phyloP scores from a whole-genome alignment of 1,139 yeast species.

The Debaryomyces singareniensis region DNA sequence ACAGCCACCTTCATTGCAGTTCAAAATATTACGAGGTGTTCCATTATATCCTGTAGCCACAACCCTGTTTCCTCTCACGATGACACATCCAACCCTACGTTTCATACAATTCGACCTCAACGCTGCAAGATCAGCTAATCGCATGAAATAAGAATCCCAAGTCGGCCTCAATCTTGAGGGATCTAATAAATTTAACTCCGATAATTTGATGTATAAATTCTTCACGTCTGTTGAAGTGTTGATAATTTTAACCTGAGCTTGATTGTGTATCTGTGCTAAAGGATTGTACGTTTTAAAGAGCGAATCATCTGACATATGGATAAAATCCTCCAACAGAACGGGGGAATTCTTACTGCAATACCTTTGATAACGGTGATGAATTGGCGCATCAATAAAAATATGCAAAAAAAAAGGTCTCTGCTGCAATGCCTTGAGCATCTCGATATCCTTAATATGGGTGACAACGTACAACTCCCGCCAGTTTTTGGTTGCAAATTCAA shows the following conservation, averaged over 20 bases:
- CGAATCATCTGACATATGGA: constrained; percentile 37
- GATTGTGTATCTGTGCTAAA: constrained; percentile 46
- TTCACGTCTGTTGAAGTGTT: constrained; percentile 48
- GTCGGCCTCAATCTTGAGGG: constrained; percentile 72
- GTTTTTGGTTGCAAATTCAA: constrained; percentile 59
- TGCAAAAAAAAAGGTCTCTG: constrained; percentile 87
- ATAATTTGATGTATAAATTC: constrained; percentile 45
- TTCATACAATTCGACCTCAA: constrained; percentile 94
- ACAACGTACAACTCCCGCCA: constrained; percentile 68
- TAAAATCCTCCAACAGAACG: constrained; percentile 36
- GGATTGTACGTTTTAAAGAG: constrained; percentile 31
- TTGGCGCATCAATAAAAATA: constrained; percentile 72
- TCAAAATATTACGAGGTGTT: constrained; percentile 80
- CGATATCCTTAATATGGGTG: constrained; percentile 39
- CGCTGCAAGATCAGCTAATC: constrained; percentile 88
- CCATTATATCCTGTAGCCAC: constrained; percentile 97
- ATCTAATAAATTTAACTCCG: constrained; percentile 50
- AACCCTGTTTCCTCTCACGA: constrained; percentile 79
- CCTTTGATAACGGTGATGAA: constrained; percentile 47
- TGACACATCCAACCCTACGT: constrained; percentile 91
- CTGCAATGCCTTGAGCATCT: constrained; percentile 42
- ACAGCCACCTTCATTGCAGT: constrained; percentile 97
- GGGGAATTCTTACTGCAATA: constrained; percentile 19
- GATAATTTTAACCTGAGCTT: constrained; percentile 55
- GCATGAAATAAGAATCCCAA: constrained; percentile 96